Evolutionary conservation across 352 stramenopile genomes (phyloP).

Genomic region (Lagenidium sp.): DNA sequence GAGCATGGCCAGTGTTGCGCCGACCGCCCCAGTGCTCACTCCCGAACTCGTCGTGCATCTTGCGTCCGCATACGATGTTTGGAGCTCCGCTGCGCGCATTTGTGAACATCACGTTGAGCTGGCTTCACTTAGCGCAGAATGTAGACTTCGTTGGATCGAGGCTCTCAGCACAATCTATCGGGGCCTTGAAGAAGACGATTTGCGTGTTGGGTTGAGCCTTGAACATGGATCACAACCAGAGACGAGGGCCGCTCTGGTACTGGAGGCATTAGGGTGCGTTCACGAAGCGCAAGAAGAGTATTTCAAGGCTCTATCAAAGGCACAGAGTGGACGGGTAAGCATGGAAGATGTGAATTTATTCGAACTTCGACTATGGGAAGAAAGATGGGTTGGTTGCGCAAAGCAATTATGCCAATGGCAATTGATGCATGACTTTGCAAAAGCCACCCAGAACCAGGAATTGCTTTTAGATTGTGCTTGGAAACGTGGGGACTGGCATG

Average conservation of each 20-base stretch:
- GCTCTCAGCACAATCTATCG: slow-evolving; percentile 81
- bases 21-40: slow-evolving; percentile 58
- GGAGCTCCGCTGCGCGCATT: slow-evolving; percentile 54
- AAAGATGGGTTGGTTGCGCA: slow-evolving; percentile 87
- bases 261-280: slow-evolving; percentile 77
- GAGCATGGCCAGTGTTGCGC: slow-evolving; percentile 49
- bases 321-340: slow-evolving; percentile 55
- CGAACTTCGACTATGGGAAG: slow-evolving; percentile 81
- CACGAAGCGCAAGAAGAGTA: slow-evolving; percentile 86
- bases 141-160: slow-evolving; percentile 77
- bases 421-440: slow-evolving; percentile 89
- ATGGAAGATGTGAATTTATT: slow-evolving; percentile 82
- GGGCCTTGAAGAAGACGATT: slow-evolving; percentile 77
- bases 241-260: slow-evolving; percentile 56
- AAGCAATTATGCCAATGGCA: slow-evolving; percentile 91
- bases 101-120: slow-evolving; percentile 84
- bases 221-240: slow-evolving; percentile 71
- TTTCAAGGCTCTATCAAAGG: slow-evolving; percentile 73
- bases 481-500: slow-evolving; percentile 88
- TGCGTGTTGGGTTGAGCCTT: slow-evolving; percentile 67
- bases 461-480: slow-evolving; percentile 89
- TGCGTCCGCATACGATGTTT: slow-evolving; percentile 78
- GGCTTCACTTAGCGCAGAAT: slow-evolving; percentile 51
- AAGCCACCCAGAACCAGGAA: slow-evolving; percentile 88
- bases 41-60: slow-evolving; percentile 80